Percentiles rank a stretch among this genome's conserved stretches.
Conservation (phyloP, 495 filamentous ascomycete species). For the Daldinia childiae region DNA sequence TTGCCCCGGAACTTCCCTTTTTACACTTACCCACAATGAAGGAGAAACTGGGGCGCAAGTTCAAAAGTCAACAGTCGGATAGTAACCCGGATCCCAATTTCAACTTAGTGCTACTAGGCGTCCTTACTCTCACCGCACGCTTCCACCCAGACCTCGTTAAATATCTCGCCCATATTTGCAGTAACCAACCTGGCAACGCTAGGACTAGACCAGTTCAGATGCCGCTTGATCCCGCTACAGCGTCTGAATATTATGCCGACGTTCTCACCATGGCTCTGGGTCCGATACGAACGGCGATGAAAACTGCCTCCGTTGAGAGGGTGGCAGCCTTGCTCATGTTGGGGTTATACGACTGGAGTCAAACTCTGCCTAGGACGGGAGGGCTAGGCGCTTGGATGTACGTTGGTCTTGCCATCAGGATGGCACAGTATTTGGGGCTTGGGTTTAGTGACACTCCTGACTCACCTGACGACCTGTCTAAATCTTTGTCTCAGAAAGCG, state of each 20-base stretch:
- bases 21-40: slow-evolving; percentile 82
- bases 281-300: slow-evolving; percentile 63
- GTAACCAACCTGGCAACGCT: slow-evolving; percentile 46
- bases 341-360: slow-evolving; percentile 85
- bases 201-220: slow-evolving; percentile 46
- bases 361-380: slow-evolving; percentile 64
- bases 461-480: slow-evolving; percentile 45
- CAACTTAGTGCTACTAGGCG: slow-evolving; percentile 77
- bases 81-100: slow-evolving; percentile 58
- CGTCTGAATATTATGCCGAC: slow-evolving; percentile 82
- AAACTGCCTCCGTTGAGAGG: slow-evolving; percentile 69
- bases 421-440: slow-evolving; percentile 75
- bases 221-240: slow-evolving; percentile 66
- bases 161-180: slow-evolving; percentile 61
- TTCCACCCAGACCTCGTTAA: slow-evolving; percentile 76
- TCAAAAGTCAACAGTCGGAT: slow-evolving; percentile 55
- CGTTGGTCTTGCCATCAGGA: slow-evolving; percentile 77
- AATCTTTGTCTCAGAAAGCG: slow-evolving; percentile 63
- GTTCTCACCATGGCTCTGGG: slow-evolving; percentile 73
- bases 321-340: slow-evolving; percentile 85
- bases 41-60: slow-evolving; percentile 57
- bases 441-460: slow-evolving; percentile 66
- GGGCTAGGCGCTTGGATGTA: slow-evolving; percentile 82
- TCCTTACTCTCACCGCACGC: slow-evolving; percentile 80
- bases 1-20: slow-evolving; percentile 83